phyloP scores from a whole-genome alignment of 108 stramenopile species.

The Schizochytrium sp. region DNA sequence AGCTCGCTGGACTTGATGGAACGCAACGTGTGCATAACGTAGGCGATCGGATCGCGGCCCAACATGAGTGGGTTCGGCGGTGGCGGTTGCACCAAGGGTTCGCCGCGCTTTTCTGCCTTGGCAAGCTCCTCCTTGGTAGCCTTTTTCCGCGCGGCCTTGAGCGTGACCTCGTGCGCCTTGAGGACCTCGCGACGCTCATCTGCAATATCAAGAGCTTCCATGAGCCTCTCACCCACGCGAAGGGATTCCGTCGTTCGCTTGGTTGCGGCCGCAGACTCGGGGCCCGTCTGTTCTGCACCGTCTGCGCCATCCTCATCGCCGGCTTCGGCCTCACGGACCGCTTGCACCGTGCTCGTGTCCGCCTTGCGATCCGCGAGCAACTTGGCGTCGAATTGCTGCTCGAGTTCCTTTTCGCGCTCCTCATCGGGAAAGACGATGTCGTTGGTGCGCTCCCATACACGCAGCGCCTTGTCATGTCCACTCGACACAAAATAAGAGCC shows the following conservation, averaged over 20 bases:
- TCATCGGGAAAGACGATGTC: constrained; percentile 94
- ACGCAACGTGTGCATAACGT: neutral
- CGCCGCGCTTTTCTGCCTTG: neutral
- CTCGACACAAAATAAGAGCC: constrained; percentile 75
- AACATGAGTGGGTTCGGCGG: neutral
- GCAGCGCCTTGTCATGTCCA: constrained; percentile 84
- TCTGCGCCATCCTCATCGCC: constrained; percentile 38
- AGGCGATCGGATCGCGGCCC: neutral
- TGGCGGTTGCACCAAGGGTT: neutral
- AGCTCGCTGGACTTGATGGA: constrained; percentile 5
- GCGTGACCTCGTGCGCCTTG: constrained; percentile 21
- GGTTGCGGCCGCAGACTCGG: constrained; percentile 75
- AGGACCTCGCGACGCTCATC: constrained; percentile 67
- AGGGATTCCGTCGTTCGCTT: constrained; percentile 69
- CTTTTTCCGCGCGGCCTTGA: neutral
- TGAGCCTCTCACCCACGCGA: constrained; percentile 78
- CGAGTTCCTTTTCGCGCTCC: constrained; percentile 80
- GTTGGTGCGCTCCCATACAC: constrained; percentile 90
- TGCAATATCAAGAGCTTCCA: constrained; percentile 81
- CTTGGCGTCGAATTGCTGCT: constrained; percentile 69
- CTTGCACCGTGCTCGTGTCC: constrained; percentile 37
- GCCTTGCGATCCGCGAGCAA: constrained; percentile 50
- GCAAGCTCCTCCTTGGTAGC: neutral
- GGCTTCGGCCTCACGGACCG: neutral
- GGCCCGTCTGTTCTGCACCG: constrained; percentile 45